Evolutionary conservation across 805 yeast species (phyloP).

Genomic region (Kuraishia borneana): DNA sequence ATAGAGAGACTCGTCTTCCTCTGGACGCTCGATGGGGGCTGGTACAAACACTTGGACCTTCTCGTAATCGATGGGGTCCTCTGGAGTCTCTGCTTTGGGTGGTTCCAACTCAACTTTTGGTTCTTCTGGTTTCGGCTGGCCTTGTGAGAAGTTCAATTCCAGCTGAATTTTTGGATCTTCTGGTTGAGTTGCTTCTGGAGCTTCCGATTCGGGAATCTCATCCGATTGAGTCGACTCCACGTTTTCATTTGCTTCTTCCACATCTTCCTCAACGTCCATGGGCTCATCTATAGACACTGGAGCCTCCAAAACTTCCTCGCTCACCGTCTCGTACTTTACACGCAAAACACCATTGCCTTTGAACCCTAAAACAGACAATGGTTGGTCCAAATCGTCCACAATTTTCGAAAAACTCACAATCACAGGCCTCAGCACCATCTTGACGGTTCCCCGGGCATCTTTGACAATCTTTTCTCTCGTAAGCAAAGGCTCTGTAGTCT

Average conservation of each 20-base stretch:
- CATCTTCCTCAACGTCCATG: not conserved
- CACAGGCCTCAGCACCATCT: constrained; percentile 8
- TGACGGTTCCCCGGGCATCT: not conserved
- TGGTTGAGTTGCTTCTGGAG: not conserved
- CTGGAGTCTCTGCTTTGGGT: not conserved
- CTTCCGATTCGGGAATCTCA: not conserved
- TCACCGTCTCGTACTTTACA: constrained; percentile 13
- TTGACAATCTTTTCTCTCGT: constrained; percentile 3
- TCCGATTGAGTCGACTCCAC: constrained; percentile 1
- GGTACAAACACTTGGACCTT: constrained; percentile 8
- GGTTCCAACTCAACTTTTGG: not conserved
- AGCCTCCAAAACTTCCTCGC: constrained; percentile 5
- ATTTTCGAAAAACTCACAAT: constrained; percentile 14
- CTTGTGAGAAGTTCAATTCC: no score
- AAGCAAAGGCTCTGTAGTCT: constrained; percentile 4
- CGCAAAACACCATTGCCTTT: constrained; percentile 17
- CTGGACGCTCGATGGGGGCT: constrained; percentile 5
- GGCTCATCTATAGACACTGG: not conserved
- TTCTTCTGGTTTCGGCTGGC: not conserved
- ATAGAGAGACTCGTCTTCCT: constrained; percentile 23
- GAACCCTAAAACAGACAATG: constrained; percentile 14
- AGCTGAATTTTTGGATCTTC: not conserved
- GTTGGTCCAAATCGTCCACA: constrained; percentile 10
- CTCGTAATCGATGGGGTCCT: not conserved
- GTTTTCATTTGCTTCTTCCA: constrained; percentile 1